Base-by-base conservation (phyloP, 2,329 filamentous ascomycete species). In the Aspergillus novofumigatus region DNA sequence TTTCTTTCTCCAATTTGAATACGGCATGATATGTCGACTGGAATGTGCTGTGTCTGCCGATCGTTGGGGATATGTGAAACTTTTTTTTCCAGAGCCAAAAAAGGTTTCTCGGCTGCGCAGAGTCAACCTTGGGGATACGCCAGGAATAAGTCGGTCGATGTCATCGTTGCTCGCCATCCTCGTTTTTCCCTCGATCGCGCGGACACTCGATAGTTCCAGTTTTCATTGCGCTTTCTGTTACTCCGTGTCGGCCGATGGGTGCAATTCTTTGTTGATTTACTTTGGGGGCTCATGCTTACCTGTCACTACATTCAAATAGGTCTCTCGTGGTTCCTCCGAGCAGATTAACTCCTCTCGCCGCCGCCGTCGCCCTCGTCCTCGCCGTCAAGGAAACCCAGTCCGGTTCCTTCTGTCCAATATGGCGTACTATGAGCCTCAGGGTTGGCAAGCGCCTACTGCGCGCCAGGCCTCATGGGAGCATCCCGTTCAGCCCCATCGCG, bases 391-490 rank as follows among this genome's bases (percentile, higher is more conserved):
- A 60, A 61, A 61, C 54, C 54, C 53, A 55, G 57, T 60, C 55
- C 48, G 51, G 51, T 45, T 17, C 49, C 47, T 32, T 57, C 59
- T 60, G 58, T 64, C 62, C 61, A 74, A 71, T 58, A 89, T 89
- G 85, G 83, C 86, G 67, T 89, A 86, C 76, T 89, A 88, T 79
- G 86, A 89, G 73, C 83, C 85, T 70, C 83, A 85, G 67, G 74
- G 77, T 69, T 88, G 86, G 83, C 80, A 85, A 60, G 81, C 83
- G 61, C 78, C 84, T 62, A 57, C 69, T 54, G 78, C 80, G 67
- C 83, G 85, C 67, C 87, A 89, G 77, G 74, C 82, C 23, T 86
- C 85, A 49, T 91, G 88, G 88, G 88, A 91, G 67, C 86, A 89
- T 69, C 86, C 86, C 64, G 83, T 83, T 58, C 44, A 47, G 44